A percentile compares a stretch with the other conserved stretches of the same genome.
Conservation (phyloP, 257 asterid genomes). For the Misopates orontium region DNA sequence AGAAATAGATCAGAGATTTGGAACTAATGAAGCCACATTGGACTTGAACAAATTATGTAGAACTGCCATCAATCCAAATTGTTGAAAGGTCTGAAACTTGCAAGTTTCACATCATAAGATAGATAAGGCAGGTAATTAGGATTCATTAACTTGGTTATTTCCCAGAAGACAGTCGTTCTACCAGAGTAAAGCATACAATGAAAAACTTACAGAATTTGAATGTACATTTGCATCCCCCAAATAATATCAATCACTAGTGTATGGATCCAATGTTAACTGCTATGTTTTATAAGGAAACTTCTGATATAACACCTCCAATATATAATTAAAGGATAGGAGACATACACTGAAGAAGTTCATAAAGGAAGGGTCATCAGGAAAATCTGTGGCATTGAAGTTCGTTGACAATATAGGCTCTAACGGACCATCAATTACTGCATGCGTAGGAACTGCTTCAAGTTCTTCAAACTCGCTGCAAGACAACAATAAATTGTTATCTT, state of each 20-base stretch:
- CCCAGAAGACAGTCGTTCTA: too few relatives aligned
- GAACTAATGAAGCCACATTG: too few relatives aligned
- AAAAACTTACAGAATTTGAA: neutral
- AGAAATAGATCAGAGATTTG: too few relatives aligned
- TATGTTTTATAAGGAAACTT: neutral
- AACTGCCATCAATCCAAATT: too few relatives aligned
- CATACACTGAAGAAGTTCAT: slow-evolving; percentile 70
- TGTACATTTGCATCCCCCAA: slow-evolving; percentile 7
- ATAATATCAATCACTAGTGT: neutral
- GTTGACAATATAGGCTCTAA: slow-evolving; percentile 54
- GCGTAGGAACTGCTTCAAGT: slow-evolving; percentile 63
- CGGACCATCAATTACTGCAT: slow-evolving; percentile 72
- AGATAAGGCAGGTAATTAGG: too few relatives aligned
- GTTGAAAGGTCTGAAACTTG: too few relatives aligned
- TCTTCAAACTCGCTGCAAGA: slow-evolving; percentile 65
- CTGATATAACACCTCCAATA: neutral
- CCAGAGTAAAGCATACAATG: too few relatives aligned
- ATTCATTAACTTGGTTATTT: too few relatives aligned
- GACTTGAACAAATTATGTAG: too few relatives aligned
- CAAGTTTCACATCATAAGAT: too few relatives aligned
- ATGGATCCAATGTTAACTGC: slow-evolving; percentile 4
- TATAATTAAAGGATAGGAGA: slow-evolving; percentile 11
- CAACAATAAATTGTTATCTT: slow-evolving; percentile 13
- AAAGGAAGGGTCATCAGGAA: slow-evolving; percentile 56
- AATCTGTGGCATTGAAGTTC: slow-evolving; percentile 39